Conservation (phyloP, 371 early-diverging fungal genomes). For the Blastocladiella emersonii region DNA sequence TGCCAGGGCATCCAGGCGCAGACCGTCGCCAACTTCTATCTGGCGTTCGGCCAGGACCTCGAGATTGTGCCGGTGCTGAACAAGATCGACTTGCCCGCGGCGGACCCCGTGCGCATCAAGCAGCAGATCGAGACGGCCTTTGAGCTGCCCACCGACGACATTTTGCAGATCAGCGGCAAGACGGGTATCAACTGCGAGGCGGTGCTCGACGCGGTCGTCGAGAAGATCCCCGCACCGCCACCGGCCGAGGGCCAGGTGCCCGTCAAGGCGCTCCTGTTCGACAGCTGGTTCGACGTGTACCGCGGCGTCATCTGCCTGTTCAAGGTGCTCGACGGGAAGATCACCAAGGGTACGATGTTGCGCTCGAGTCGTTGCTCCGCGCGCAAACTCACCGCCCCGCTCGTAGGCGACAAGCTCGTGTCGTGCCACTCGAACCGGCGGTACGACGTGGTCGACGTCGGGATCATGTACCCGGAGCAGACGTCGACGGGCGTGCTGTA, state of each 20-base stretch:
- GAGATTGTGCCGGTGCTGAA: constrained; percentile 83
- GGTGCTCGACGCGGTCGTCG: constrained; percentile 54
- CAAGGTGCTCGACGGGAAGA: constrained; percentile 67
- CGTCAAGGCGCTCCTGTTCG: constrained; percentile 77
- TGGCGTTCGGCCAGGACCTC: constrained; percentile 80
- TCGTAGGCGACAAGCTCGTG: constrained; percentile 61
- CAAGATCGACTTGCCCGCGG: constrained; percentile 86
- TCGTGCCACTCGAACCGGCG: constrained; percentile 55
- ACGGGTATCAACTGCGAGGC: constrained; percentile 62
- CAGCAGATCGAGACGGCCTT: constrained; percentile 74
- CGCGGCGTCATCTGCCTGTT: constrained; percentile 88
- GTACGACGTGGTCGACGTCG: constrained; percentile 85
- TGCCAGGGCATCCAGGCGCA: constrained; percentile 86
- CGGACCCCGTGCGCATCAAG: constrained; percentile 61
- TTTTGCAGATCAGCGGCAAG: constrained; percentile 74
- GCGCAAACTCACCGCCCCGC: not conserved
- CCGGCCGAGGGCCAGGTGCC: constrained; percentile 42
- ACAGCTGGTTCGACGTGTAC: constrained; percentile 93
- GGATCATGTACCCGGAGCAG: constrained; percentile 88
- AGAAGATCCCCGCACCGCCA: constrained; percentile 57
- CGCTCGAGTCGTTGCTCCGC: no score
- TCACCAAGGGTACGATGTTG: constrained; percentile 47
- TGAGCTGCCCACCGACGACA: constrained; percentile 53
- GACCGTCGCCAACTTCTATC: constrained; percentile 89
- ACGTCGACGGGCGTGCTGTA: constrained; percentile 53